phyloP scores from a whole-genome alignment of 192 early-diverging fungal species.

The Mortierella antarctica region DNA sequence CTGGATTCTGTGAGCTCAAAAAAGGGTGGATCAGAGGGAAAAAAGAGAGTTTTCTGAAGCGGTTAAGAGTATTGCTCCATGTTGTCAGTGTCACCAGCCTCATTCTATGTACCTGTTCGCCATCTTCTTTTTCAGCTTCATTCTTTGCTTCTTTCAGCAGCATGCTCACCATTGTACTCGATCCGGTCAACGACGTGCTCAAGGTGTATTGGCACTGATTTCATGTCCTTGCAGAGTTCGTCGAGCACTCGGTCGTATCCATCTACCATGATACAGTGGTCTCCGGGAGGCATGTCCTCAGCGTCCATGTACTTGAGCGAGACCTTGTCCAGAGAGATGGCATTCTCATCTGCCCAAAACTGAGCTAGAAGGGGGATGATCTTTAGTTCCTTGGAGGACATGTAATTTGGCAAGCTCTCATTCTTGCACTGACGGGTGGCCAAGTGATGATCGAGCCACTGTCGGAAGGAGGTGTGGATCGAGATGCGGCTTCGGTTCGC shows the following conservation, averaged over 20 bases:
- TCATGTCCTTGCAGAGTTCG: slow-evolving; percentile 27
- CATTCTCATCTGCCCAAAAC: slow-evolving; percentile 51
- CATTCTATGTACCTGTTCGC: slow-evolving; percentile 15
- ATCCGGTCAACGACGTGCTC: slow-evolving; percentile 50
- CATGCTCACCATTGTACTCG: slow-evolving; percentile 51
- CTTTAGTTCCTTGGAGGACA: slow-evolving; percentile 29
- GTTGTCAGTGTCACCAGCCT: slow-evolving; percentile 16
- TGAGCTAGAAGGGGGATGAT: slow-evolving; percentile 29
- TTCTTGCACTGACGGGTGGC: slow-evolving; percentile 27
- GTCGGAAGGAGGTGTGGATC: slow-evolving; percentile 28
- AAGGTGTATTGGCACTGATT: slow-evolving; percentile 33
- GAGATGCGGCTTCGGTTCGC: slow-evolving; percentile 32
- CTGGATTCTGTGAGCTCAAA: slow-evolving; percentile 29
- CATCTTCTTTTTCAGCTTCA: not conserved
- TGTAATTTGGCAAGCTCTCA: slow-evolving; percentile 22
- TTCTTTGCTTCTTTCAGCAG: not conserved
- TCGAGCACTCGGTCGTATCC: slow-evolving; percentile 50
- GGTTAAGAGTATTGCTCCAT: slow-evolving; percentile 43
- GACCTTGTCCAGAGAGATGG: slow-evolving; percentile 38
- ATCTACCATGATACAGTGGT: slow-evolving; percentile 46
- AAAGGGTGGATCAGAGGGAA: slow-evolving; percentile 2
- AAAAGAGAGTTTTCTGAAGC: slow-evolving; percentile 21
- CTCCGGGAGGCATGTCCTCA: slow-evolving; percentile 46
- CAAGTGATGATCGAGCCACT: slow-evolving; percentile 32
- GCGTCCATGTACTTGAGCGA: slow-evolving; percentile 57